Percentiles rank a stretch among this genome's conserved stretches.
These are phyloP conservation scores for Erythrophleum ivorense DNA, from an alignment of 331 rosid genomes.

Conservation along the genomic window DNA sequence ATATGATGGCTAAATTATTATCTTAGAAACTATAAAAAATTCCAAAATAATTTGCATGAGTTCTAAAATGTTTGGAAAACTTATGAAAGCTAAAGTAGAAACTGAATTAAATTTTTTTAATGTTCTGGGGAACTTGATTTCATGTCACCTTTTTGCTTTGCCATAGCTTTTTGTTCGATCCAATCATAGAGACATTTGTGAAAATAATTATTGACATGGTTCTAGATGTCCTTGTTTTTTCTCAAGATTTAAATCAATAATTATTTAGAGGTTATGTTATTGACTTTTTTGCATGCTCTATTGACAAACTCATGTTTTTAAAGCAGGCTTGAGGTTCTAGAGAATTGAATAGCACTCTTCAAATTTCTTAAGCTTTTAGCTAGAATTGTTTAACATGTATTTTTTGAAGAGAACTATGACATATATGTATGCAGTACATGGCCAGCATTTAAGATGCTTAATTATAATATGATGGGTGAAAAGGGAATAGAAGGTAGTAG, in stretches of 20 bases:
- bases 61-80: background rate
- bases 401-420: background rate
- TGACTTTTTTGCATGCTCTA: background rate
- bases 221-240: background rate
- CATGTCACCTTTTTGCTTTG: background rate
- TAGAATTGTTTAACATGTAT: background rate
- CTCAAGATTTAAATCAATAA: background rate
- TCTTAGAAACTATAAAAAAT: background rate
- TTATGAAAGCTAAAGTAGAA: background rate
- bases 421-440: background rate
- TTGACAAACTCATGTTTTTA: background rate
- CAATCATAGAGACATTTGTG: background rate
- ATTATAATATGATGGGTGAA: background rate
- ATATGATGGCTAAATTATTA: background rate
- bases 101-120: background rate
- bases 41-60: background rate
- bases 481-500: too few species aligned
- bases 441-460: background rate
- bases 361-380: background rate
- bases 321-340: conserved; percentile 1
- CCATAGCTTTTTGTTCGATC: background rate
- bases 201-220: background rate
- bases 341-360: background rate
- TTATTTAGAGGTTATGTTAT: background rate
- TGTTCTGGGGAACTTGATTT: background rate